These are phyloP conservation scores for Scheffersomyces coipomensis DNA, from an alignment of 805 yeast species.

Conservation along the genomic window DNA sequence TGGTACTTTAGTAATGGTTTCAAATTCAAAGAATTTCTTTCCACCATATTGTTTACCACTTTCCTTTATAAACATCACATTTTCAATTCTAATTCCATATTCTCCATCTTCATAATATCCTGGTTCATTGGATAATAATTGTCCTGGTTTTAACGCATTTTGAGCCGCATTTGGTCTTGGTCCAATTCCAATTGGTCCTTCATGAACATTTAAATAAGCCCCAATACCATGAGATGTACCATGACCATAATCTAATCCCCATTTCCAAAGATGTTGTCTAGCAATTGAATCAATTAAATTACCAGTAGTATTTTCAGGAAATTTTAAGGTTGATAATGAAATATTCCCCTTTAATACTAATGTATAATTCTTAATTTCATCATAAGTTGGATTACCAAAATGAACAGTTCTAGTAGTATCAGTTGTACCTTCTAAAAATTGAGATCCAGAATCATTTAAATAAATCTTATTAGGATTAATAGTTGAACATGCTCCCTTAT, in stretches of 20 bases:
- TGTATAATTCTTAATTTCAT: conserved; percentile 51
- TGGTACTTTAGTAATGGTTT: conserved; percentile 83
- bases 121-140: conserved; percentile 59
- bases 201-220: conserved; percentile 60
- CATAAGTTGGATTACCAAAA: conserved; percentile 45
- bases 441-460: conserved; percentile 60
- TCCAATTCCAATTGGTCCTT: conserved; percentile 64
- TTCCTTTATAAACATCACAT: conserved; percentile 48
- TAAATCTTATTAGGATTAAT: conserved; percentile 55
- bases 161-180: conserved; percentile 49
- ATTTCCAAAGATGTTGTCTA: conserved; percentile 55
- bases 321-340: conserved; percentile 45
- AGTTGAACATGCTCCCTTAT: conserved; percentile 36
- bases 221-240: conserved; percentile 70
- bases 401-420: conserved; percentile 64
- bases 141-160: conserved; percentile 48
- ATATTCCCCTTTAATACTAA: conserved; percentile 59
- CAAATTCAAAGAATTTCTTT: conserved; percentile 63
- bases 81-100: conserved; percentile 57
- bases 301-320: conserved; percentile 58
- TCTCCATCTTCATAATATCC: conserved; percentile 61
- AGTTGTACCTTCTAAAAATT: conserved; percentile 62
- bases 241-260: conserved; percentile 59
- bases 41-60: conserved; percentile 48
- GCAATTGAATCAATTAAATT: conserved; percentile 55